phyloP scores from a whole-genome alignment of 257 asterid species.

The Fraxinus pennsylvanica region DNA sequence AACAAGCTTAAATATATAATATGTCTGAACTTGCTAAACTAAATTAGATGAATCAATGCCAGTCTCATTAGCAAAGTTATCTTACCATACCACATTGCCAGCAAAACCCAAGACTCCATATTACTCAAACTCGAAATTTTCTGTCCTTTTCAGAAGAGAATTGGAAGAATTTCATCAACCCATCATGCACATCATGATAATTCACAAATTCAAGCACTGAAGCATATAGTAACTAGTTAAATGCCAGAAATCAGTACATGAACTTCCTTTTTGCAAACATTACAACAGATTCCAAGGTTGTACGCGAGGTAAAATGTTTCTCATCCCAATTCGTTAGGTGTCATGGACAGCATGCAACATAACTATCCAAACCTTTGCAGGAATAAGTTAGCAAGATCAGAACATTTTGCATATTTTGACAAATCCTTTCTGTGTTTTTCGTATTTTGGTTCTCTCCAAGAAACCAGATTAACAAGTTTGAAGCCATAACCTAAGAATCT shows the following conservation, averaged over 20 bases:
- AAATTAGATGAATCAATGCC: not conserved
- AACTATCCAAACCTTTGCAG: not conserved
- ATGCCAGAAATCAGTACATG: not conserved
- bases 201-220: no score
- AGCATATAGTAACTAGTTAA: not conserved
- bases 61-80: not conserved
- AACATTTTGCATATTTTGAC: slow-evolving; percentile 2
- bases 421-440: not conserved
- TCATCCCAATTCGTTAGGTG: not conserved
- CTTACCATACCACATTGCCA: not conserved
- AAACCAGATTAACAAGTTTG: not conserved
- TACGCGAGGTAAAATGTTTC: not conserved
- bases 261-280: not conserved
- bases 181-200: not conserved
- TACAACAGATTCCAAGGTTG: not conserved
- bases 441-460: not conserved
- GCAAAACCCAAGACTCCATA: not conserved
- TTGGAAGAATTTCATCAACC: not conserved
- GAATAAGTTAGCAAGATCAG: not conserved
- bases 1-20: not conserved
- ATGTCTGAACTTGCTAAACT: not conserved
- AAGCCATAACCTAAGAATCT: not conserved
- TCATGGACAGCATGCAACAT: not conserved
- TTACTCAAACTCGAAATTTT: not conserved
- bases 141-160: not conserved